Base-by-base conservation (phyloP, 148 eudicot species). In the Cornus florida region DNA sequence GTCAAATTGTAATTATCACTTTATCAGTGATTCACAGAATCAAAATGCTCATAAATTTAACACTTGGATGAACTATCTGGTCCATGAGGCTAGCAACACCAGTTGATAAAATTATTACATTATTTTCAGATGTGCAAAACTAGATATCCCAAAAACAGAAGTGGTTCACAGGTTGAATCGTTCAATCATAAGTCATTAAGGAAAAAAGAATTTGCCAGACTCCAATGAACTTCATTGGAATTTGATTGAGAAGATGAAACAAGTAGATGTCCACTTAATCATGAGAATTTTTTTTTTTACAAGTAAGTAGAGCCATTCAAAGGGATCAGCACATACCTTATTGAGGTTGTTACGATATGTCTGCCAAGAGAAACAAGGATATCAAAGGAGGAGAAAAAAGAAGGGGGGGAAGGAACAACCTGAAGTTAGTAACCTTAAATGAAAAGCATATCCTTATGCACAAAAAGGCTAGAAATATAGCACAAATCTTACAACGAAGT, bases 261-360 rank as follows among this genome's bases (percentile, higher is more conserved):
- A 53, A 53, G 59, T 11, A 53, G 19, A 22, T 46, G 22, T 35
- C 24, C 20, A 46, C 10, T 73, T 35, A 14, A 3, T 6, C 5
- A 69, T 6, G 19, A 13, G 39, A 10, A 41, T 48, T 74, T 7
- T 31, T 35, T 16, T 53, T 35, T 50, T 6, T 2, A 35, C 38
- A 80, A 57, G 69, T 23, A 67, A 73, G n/a, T 19, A 72, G 32
- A 24, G 35, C n/a, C 33, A 72, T 67, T 67, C 31, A 78, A 73
- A 67, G 35, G 73, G 28, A 68, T 20, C 32, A 59, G 67, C 19
- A 70, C 12, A 79, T 94, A 96, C 99, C 99, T 96, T 96, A 87
- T 96, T 96, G 64, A 96, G 95, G 87, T 96, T 96, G 92, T 96
- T 96, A 20, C 99, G 98, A 72, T 90, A 96, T 5, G 99, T 96